Percentiles rank a stretch among this genome's conserved stretches.
Evolutionary conservation across 2,329 filamentous ascomycete species (phyloP).

Genomic region (Colletotrichum sp.): DNA sequence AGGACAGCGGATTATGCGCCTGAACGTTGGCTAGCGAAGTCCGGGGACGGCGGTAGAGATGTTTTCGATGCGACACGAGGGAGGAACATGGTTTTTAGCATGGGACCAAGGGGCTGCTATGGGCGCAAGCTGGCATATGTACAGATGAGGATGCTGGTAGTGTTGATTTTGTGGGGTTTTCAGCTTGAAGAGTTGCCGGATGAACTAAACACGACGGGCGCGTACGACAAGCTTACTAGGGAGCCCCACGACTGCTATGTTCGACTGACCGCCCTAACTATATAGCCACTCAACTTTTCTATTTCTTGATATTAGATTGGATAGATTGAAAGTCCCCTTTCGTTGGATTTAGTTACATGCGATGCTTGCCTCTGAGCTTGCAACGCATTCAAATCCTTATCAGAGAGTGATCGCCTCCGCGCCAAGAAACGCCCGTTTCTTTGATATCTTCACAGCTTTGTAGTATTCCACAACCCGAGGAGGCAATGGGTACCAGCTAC

Average conservation of each 20-base stretch:
- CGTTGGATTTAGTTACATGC: background rate
- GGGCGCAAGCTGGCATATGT: slow-evolving; percentile 37
- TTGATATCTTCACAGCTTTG: background rate
- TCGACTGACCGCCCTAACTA: background rate
- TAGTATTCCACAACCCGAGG: background rate
- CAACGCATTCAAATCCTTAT: background rate
- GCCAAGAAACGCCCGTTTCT: background rate
- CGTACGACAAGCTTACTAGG: slow-evolving; percentile 9
- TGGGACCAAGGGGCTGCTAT: slow-evolving; percentile 41
- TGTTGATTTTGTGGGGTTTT: background rate
- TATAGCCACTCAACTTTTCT: background rate
- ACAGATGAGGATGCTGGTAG: background rate
- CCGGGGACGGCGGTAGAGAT: slow-evolving; percentile 6
- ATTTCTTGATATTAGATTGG: background rate
- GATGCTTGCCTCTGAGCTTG: background rate
- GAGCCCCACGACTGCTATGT: slow-evolving; percentile 13
- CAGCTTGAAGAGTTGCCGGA: background rate
- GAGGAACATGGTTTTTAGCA: slow-evolving; percentile 38
- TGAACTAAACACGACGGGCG: slow-evolving; percentile 3
- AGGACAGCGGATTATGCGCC: slow-evolving; percentile 35
- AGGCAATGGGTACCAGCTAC: background rate
- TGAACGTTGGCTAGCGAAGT: slow-evolving; percentile 38
- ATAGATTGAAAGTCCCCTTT: background rate
- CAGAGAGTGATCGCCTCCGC: background rate
- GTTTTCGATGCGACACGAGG: slow-evolving; percentile 36